These are phyloP conservation scores for Hypsizygus ulmarius DNA, from an alignment of 1,284 basidiomycete genomes.

Conservation along the genomic window DNA sequence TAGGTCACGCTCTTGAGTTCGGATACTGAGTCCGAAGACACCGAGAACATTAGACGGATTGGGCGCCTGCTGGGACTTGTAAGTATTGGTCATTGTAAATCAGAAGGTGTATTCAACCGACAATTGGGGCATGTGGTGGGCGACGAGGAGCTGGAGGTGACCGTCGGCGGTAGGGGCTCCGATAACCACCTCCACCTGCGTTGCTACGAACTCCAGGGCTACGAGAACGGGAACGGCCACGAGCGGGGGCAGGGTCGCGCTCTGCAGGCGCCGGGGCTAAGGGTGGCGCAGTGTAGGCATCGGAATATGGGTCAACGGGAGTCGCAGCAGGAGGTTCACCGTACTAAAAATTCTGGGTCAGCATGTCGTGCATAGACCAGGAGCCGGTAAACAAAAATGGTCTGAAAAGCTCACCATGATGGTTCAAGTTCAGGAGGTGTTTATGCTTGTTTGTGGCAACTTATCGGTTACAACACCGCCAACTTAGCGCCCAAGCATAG, in stretches of 20 bases:
- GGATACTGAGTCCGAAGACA: conserved; percentile 94
- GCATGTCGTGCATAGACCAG: background rate
- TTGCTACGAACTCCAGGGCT: conserved; percentile 55
- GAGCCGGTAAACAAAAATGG: conserved; percentile 7
- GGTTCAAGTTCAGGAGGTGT: conserved; percentile 46
- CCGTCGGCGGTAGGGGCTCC: conserved; percentile 53
- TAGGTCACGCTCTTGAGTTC: conserved; percentile 91
- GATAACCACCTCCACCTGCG: conserved; percentile 43
- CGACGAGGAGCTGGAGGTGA: conserved; percentile 55
- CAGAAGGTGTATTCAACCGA: conserved; percentile 39
- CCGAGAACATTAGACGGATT: conserved; percentile 90
- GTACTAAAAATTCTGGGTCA: conserved; percentile 43
- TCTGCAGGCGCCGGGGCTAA: conserved; percentile 44
- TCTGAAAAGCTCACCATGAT: conserved; percentile 58
- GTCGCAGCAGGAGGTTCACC: conserved; percentile 51
- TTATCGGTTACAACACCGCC: conserved; percentile 21
- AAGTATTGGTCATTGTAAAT: conserved; percentile 29
- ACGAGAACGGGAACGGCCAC: conserved; percentile 72
- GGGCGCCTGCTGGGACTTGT: conserved; percentile 62
- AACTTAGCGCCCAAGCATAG: conserved; percentile 13
- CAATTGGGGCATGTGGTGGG: conserved; percentile 70
- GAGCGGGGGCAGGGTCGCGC: conserved; percentile 46
- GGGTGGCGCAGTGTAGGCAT: conserved; percentile 70
- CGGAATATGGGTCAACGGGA: conserved; percentile 76
- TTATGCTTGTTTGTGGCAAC: conserved; percentile 39